phyloP scores from a whole-genome alignment of 2,329 filamentous ascomycete species.

The Ilyonectria robusta region DNA sequence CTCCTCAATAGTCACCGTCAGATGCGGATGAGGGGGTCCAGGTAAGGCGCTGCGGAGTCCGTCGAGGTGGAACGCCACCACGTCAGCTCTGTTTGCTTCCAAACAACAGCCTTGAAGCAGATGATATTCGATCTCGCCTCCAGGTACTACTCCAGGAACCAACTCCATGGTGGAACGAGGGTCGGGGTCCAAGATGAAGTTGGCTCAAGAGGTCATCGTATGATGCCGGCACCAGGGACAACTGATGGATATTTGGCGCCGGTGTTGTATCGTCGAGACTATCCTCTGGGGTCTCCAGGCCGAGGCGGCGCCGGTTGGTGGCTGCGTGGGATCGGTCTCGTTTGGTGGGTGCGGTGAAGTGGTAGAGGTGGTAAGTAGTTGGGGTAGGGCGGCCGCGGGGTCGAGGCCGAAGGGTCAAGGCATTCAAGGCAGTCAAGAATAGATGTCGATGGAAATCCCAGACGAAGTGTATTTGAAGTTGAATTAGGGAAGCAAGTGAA shows the following conservation, averaged over 20 bases:
- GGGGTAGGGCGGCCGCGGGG: slow-evolving; percentile 21
- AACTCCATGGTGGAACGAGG: slow-evolving; percentile 48
- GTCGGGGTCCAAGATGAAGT: slow-evolving; percentile 25
- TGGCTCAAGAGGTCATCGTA: slow-evolving; percentile 40
- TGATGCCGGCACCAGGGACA: slow-evolving; percentile 24
- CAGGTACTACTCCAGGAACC: slow-evolving; percentile 48
- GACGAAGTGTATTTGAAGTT: slow-evolving; percentile 22
- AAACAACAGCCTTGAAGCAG: slow-evolving; percentile 67
- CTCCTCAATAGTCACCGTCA: slow-evolving; percentile 64
- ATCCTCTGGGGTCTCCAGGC: slow-evolving; percentile 15
- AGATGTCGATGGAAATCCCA: slow-evolving; percentile 25
- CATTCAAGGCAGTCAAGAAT: slow-evolving; percentile 22
- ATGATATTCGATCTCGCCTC: slow-evolving; percentile 50
- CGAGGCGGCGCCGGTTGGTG: slow-evolving; percentile 19
- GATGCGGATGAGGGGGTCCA: slow-evolving; percentile 61
- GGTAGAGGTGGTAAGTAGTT: slow-evolving; percentile 19
- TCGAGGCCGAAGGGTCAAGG: slow-evolving; percentile 13
- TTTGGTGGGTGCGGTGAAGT: slow-evolving; percentile 37
- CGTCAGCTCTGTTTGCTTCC: slow-evolving; percentile 68
- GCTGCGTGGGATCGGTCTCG: slow-evolving; percentile 33
- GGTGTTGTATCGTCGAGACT: slow-evolving; percentile 15
- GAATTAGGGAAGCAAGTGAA: slow-evolving; percentile 32
- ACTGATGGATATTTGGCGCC: slow-evolving; percentile 22
- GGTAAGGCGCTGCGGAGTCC: slow-evolving; percentile 62
- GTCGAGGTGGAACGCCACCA: slow-evolving; percentile 63